Conservation (phyloP, 2,329 filamentous ascomycete genomes). For the Ophiostoma triangulosporum region DNA sequence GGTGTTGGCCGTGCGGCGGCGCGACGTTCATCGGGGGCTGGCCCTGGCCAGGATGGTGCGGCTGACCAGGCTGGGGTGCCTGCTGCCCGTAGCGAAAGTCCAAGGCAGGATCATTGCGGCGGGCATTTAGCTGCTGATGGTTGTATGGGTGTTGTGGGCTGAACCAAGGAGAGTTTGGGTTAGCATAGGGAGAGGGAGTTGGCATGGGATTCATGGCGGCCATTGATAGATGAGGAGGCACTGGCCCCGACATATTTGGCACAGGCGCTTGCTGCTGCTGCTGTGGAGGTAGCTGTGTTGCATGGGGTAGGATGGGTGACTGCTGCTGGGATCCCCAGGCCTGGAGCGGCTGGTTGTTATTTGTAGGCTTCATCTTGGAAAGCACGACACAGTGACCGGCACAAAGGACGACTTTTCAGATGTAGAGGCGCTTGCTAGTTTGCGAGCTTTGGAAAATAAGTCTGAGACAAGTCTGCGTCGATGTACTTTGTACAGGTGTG, state of each 20-base stretch:
- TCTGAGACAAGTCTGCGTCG: not conserved
- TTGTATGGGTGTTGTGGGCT: conserved; percentile 29
- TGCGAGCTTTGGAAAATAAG: not conserved
- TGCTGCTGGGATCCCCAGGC: conserved; percentile 14
- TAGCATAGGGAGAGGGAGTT: conserved; percentile 18
- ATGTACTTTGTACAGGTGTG: not conserved
- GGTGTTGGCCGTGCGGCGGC: conserved; percentile 24
- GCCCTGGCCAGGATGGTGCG: conserved; percentile 22
- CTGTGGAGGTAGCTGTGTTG: conserved; percentile 15
- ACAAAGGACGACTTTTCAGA: not conserved
- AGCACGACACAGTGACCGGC: not conserved
- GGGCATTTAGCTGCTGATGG: conserved; percentile 29
- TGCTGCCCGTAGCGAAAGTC: conserved; percentile 16
- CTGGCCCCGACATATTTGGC: not conserved
- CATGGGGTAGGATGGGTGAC: not conserved
- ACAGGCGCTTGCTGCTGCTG: conserved; percentile 4
- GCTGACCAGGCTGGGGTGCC: conserved; percentile 18
- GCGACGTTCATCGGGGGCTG: conserved; percentile 24
- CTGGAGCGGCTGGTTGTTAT: conserved; percentile 16
- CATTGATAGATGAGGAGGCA: not conserved
- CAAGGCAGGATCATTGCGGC: conserved; percentile 18
- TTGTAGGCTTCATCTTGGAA: conserved; percentile 15
- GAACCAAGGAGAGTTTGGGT: conserved; percentile 23
- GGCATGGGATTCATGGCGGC: not conserved
- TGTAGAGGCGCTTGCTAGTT: not conserved